Conservation (phyloP, 1,284 basidiomycete genomes). For the Tremellales sp. region DNA sequence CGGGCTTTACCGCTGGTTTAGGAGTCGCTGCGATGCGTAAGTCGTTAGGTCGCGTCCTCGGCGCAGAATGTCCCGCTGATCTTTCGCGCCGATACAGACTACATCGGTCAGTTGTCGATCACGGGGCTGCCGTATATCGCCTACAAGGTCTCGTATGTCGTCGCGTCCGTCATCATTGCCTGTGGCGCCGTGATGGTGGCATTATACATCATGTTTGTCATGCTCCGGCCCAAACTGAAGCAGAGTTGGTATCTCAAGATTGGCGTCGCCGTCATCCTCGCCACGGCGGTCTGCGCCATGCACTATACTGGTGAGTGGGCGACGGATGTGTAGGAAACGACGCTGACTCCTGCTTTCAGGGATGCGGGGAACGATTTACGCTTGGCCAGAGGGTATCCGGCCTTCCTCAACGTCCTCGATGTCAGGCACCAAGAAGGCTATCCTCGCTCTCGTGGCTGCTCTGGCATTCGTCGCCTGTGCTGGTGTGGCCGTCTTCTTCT, state of each 20-base stretch:
- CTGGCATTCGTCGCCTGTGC: slow-evolving; percentile 50
- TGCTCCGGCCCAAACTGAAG: slow-evolving; percentile 51
- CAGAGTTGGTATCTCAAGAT: slow-evolving; percentile 50
- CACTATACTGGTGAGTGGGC: slow-evolving; percentile 41
- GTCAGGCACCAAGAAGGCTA: slow-evolving; percentile 41
- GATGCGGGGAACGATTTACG: slow-evolving; percentile 44
- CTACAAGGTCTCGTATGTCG: slow-evolving; percentile 45
- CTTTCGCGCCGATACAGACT: slow-evolving; percentile 46
- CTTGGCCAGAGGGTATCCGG: slow-evolving; percentile 25
- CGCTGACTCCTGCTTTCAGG: slow-evolving; percentile 12
- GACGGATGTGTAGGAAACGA: background rate
- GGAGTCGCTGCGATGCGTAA: slow-evolving; percentile 52
- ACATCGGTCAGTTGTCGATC: slow-evolving; percentile 52
- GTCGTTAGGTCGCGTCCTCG: slow-evolving; percentile 3
- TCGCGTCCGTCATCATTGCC: slow-evolving; percentile 50
- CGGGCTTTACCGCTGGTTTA: slow-evolving; percentile 49
- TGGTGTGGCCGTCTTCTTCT: slow-evolving; percentile 44
- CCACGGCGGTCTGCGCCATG: slow-evolving; percentile 47
- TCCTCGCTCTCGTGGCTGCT: slow-evolving; percentile 48
- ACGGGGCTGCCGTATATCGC: slow-evolving; percentile 47
- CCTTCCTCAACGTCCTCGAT: slow-evolving; percentile 23
- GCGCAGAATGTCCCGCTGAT: slow-evolving; percentile 51
- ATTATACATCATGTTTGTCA: slow-evolving; percentile 53
- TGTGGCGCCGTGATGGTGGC: slow-evolving; percentile 48
- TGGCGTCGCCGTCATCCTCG: slow-evolving; percentile 47